These are phyloP conservation scores for Cyclaneusma minus DNA, from an alignment of 2,329 filamentous ascomycete species.

Conservation along the genomic window DNA sequence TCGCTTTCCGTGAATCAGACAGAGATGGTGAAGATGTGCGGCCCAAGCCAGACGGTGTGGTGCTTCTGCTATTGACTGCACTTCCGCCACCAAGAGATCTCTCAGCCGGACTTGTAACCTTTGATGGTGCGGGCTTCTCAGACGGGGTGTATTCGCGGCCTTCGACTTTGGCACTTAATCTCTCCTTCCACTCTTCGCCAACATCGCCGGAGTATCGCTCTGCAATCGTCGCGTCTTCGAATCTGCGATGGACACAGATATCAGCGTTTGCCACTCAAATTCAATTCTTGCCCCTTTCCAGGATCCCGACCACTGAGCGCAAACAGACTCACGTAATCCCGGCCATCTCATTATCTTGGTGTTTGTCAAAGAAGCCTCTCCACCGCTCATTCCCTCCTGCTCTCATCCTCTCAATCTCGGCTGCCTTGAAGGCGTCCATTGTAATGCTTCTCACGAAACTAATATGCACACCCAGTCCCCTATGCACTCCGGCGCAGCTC, in stretches of 20 bases:
- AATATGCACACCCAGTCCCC: slow-evolving; percentile 91
- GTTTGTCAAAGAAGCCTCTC: slow-evolving; percentile 71
- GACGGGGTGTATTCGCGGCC: slow-evolving; percentile 70
- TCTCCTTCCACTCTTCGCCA: slow-evolving; percentile 91
- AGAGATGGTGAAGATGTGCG: slow-evolving; percentile 14
- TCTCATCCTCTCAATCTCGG: slow-evolving; percentile 88
- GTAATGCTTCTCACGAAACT: slow-evolving; percentile 95
- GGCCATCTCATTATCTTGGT: slow-evolving; percentile 48
- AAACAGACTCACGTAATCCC: slow-evolving; percentile 28
- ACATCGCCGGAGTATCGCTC: slow-evolving; percentile 82
- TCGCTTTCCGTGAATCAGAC: slow-evolving; percentile 30
- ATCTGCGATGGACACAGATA: slow-evolving; percentile 27
- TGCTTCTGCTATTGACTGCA: slow-evolving; percentile 12
- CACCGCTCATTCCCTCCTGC: slow-evolving; percentile 80
- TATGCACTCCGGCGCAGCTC: slow-evolving; percentile 85
- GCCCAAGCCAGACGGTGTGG: slow-evolving; percentile 10
- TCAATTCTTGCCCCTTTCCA: too few relatives aligned
- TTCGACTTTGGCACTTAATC: slow-evolving; percentile 75
- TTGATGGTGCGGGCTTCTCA: slow-evolving; percentile 32
- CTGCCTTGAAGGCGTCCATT: slow-evolving; percentile 95
- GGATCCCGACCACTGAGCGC: background rate
- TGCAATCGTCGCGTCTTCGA: slow-evolving; percentile 79
- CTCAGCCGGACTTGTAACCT: slow-evolving; percentile 22
- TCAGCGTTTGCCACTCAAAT: background rate
- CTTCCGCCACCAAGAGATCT: slow-evolving; percentile 10